These are phyloP conservation scores for Didymella sp. DNA, from an alignment of 2,329 filamentous ascomycete genomes.

Conservation along the genomic window DNA sequence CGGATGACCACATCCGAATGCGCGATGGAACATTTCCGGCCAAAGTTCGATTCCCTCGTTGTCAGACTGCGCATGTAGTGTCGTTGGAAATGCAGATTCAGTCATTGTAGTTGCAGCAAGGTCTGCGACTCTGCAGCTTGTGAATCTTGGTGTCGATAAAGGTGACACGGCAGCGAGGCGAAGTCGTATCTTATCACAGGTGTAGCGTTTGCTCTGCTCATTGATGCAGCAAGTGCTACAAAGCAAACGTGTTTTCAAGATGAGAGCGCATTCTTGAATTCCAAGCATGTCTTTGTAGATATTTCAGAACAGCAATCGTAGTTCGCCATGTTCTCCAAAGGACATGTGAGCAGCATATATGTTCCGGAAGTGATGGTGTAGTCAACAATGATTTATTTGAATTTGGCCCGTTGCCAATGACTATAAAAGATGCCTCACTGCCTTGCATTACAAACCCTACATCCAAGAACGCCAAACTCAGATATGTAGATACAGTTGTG, in stretches of 20 bases:
- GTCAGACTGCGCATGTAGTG: background rate
- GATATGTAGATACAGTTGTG: slow-evolving; percentile 7
- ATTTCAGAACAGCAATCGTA: background rate
- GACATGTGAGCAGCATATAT: background rate
- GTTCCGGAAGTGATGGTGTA: background rate
- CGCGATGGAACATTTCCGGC: slow-evolving; percentile 20
- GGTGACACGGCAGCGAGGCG: background rate
- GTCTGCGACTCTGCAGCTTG: background rate
- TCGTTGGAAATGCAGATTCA: background rate
- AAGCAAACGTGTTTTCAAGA: background rate
- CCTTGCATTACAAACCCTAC: slow-evolving; percentile 3
- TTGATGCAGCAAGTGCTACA: background rate
- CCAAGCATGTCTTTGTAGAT: background rate
- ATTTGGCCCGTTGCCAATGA: background rate
- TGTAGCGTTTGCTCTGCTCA: slow-evolving; percentile 2
- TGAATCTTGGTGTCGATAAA: background rate
- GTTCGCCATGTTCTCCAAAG: too few species aligned
- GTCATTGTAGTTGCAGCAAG: background rate
- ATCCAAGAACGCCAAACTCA: background rate
- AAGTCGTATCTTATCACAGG: background rate
- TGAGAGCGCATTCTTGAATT: background rate
- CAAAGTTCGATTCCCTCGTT: background rate
- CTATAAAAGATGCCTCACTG: background rate
- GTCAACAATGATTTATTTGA: background rate
- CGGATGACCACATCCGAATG: slow-evolving; percentile 27